Percentiles rank a stretch among this genome's conserved stretches.
These are phyloP conservation scores for Podila minutissima DNA, from an alignment of 192 early-diverging fungal genomes.

Conservation along the genomic window DNA sequence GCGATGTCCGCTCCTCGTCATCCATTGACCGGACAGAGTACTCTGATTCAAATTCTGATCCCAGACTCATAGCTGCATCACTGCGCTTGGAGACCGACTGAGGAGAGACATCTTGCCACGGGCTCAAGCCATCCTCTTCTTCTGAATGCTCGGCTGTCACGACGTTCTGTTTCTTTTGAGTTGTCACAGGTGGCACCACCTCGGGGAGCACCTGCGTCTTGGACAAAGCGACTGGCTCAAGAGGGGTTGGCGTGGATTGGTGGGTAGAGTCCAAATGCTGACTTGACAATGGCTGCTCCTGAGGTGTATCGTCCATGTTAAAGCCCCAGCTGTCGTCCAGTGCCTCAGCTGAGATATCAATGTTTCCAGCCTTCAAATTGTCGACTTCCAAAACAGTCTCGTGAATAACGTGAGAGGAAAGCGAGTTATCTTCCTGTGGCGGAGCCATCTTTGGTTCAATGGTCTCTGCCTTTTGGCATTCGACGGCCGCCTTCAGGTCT, in stretches of 20 bases:
- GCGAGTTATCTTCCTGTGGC: too few relatives aligned
- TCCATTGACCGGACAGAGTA: conserved; percentile 38
- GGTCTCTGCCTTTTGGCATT: too few relatives aligned
- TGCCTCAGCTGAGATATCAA: background rate
- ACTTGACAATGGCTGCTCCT: too few relatives aligned
- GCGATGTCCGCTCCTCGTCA: conserved; percentile 17
- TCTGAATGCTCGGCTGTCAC: background rate
- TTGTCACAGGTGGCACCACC: background rate
- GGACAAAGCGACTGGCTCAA: background rate
- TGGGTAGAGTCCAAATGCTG: too few relatives aligned
- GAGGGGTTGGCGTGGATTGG: background rate
- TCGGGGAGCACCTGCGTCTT: background rate
- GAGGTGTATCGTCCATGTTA: background rate
- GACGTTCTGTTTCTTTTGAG: background rate
- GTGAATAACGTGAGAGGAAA: too few relatives aligned
- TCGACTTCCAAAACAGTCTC: background rate
- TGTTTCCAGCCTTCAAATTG: background rate
- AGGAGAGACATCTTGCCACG: conserved; percentile 47
- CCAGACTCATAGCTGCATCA: conserved; percentile 37
- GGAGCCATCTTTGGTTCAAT: too few relatives aligned
- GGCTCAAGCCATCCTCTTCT: conserved; percentile 11
- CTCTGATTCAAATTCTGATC: conserved; percentile 40
- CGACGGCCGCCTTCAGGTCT: background rate
- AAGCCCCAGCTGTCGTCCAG: conserved; percentile 7
- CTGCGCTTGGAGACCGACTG: conserved; percentile 39